phyloP scores from a whole-genome alignment of 108 stramenopile species.

The Cyclotella sp. region DNA sequence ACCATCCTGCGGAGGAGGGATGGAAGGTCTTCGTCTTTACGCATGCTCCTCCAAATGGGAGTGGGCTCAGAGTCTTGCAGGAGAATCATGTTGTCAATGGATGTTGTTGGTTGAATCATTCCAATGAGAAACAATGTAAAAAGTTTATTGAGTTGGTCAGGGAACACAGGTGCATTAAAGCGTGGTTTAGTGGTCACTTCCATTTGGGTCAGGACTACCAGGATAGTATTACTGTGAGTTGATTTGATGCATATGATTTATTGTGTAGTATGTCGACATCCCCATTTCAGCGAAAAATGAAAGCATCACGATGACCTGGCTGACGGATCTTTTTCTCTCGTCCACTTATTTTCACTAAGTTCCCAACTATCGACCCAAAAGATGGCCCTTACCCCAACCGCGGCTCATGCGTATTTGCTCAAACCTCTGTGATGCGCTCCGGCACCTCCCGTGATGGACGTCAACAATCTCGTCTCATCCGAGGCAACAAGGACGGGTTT shows the following conservation, averaged over 20 bases:
- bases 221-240: conserved; percentile 53
- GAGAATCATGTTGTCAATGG: conserved; percentile 87
- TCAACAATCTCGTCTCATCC: conserved; percentile 87
- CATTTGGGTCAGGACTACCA: conserved; percentile 87
- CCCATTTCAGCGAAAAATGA: too few species aligned
- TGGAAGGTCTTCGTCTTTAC: conserved; percentile 95
- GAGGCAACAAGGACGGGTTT: conserved; percentile 84
- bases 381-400: conserved; percentile 79
- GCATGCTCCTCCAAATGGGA: conserved; percentile 93
- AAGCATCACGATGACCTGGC: too few species aligned
- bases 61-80: conserved; percentile 90
- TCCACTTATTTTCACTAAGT: conserved; percentile 24
- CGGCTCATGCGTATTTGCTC: conserved; percentile 81
- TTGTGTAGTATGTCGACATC: background rate
- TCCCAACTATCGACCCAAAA: conserved; percentile 67
- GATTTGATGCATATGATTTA: background rate
- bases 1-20: conserved; percentile 81
- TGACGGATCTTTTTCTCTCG: background rate
- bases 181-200: conserved; percentile 96
- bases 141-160: conserved; percentile 84
- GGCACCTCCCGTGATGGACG: conserved; percentile 83
- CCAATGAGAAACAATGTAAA: conserved; percentile 58
- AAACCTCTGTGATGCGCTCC: conserved; percentile 88
- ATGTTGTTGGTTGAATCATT: conserved; percentile 91
- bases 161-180: conserved; percentile 85